A percentile compares a stretch with the other conserved stretches of the same genome.
Conservation (phyloP, 768 basidiomycete species). For the Rickenella mellea region DNA sequence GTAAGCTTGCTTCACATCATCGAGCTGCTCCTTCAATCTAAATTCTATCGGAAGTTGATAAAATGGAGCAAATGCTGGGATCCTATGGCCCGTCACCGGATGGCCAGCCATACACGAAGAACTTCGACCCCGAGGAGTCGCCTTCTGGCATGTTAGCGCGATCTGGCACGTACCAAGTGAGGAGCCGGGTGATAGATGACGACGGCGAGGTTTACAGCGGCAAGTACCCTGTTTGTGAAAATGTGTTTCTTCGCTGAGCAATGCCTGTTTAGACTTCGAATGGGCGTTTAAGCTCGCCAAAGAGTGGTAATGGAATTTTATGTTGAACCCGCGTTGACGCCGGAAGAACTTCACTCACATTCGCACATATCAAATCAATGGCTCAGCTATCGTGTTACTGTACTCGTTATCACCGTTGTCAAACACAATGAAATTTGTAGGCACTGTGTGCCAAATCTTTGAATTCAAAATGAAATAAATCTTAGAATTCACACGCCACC, state of each 20-base stretch:
- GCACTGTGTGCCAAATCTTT: no score
- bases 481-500: no score
- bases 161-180: slow-evolving; percentile 66
- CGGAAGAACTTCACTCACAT: not conserved
- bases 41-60: slow-evolving; percentile 56
- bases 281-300: slow-evolving; percentile 91
- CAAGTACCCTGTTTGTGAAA: slow-evolving; percentile 23
- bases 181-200: slow-evolving; percentile 80
- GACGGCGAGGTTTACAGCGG: slow-evolving; percentile 75
- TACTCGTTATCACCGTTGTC: no score
- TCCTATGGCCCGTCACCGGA: slow-evolving; percentile 75
- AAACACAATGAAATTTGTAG: no score
- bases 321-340: slow-evolving; percentile 9
- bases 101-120: slow-evolving; percentile 59
- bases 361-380: no score
- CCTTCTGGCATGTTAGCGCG: slow-evolving; percentile 81
- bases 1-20: slow-evolving; percentile 27
- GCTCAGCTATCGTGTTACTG: no score
- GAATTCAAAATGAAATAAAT: no score
- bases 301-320: slow-evolving; percentile 68
- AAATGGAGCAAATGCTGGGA: slow-evolving; percentile 88
- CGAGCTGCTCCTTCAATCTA: not conserved
- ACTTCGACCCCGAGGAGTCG: slow-evolving; percentile 58
- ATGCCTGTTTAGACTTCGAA: slow-evolving; percentile 68
- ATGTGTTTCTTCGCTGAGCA: slow-evolving; percentile 3